Evolutionary conservation across 345 rosid genomes (phyloP), one percentile per base, ranked within the genome.

Genomic region (Eucalyptus regnans): DNA sequence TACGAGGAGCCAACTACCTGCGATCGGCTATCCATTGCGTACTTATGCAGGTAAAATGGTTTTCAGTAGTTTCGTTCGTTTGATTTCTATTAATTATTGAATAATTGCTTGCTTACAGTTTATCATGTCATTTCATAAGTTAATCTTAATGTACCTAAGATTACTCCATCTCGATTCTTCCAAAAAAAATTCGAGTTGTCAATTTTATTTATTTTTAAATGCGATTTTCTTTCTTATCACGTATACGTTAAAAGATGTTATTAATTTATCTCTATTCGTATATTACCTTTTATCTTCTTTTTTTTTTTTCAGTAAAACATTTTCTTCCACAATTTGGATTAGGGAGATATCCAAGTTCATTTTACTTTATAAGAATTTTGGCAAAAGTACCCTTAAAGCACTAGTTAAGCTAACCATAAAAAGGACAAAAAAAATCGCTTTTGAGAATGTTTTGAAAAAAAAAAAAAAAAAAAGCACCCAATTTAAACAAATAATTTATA

Each of bases 371-470:
- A 64, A 14, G 9, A n/a, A 1, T 4, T n/a, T 13, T n/a, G 10
- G 5, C 9, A 14, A 64, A n/a, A 64, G 76, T 64, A 17, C 6
- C 9, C 6, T 64, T 33, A 14, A 64, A 64, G 10, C 22, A 64
- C 4, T 15, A 7, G 5, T 64, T n/a, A 64, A 64, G 17, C 9
- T 31, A 8, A 64, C 3, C 2, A 64, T n/a, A 15, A 8, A 64
- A 64, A 64, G 20, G 5, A n/a, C 25, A n/a, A 15, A n/a, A 15
- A 15, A 29, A 15, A 14, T 14, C 2, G 2, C 11, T n/a, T 64
- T 12, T 6, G 1, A n/a, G 5, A 33, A 64, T 4, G 0, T 14
- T 64, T n/a, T 64, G 41, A 37, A 37, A 37, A 37, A 1, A 4
- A 41, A 1, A 2, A 0, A 14, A 3, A 27, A 29, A 52, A 18